Evolutionary conservation across 768 basidiomycete species (phyloP).

Genomic region (Boletus coccyginus): DNA sequence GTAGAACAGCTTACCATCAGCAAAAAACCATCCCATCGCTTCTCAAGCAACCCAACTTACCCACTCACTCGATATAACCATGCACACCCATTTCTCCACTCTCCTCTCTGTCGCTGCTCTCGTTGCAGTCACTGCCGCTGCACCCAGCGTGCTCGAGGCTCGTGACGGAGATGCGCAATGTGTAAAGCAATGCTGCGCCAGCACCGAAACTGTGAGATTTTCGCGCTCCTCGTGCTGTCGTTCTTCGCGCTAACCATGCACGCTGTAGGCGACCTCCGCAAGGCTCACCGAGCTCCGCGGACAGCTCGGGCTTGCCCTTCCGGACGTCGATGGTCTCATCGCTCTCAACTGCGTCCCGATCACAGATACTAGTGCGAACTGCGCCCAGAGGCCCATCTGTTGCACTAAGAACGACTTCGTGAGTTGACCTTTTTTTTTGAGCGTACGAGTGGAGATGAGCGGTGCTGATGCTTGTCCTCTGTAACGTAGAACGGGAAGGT

Average conservation of each 20-base stretch:
- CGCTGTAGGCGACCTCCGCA: not conserved
- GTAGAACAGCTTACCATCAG: not conserved
- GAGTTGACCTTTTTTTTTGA: not conserved
- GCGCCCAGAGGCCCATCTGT: slow-evolving; percentile 15
- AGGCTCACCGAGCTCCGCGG: not conserved
- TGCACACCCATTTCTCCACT: slow-evolving; percentile 5
- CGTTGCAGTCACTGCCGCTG: slow-evolving; percentile 1
- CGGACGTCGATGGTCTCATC: not conserved
- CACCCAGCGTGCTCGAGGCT: slow-evolving; percentile 3
- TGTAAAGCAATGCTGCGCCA: slow-evolving; percentile 10
- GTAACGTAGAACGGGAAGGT: slow-evolving; percentile 7
- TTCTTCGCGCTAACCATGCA: not conserved
- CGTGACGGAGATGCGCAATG: not conserved
- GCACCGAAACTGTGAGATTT: not conserved
- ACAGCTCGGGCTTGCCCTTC: not conserved
- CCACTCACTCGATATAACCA: not conserved
- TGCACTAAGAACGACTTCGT: slow-evolving; percentile 13
- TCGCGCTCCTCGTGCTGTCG: no score
- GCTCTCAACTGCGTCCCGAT: slow-evolving; percentile 6
- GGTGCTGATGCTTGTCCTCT: not conserved
- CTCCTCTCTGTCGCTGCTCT: slow-evolving; percentile 11
- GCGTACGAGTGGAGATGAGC: no score
- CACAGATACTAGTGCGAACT: not conserved
- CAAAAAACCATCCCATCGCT: not conserved
- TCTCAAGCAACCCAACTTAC: not conserved